Conservation (phyloP, 495 filamentous ascomycete species). For the Cercophora newfieldiana region DNA sequence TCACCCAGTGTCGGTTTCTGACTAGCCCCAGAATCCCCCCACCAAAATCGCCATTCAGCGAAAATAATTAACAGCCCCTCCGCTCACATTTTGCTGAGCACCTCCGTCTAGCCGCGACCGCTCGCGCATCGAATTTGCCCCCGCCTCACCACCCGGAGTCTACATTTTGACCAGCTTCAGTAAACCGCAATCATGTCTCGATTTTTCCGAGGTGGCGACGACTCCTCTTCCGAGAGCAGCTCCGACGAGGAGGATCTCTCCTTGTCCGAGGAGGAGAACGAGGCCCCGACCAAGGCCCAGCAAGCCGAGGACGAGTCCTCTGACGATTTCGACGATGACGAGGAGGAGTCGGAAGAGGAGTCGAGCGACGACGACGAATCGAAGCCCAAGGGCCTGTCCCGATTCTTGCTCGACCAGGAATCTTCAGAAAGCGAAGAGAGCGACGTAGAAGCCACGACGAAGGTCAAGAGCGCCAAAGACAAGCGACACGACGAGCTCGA, state of each 20-base stretch:
- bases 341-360: conserved; percentile 59
- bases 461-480: conserved; percentile 94
- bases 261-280: conserved; percentile 66
- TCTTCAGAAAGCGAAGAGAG: conserved; percentile 78
- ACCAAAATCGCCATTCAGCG: conserved; percentile 39
- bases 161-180: conserved; percentile 12
- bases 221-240: conserved; percentile 79
- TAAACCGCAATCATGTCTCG: conserved; percentile 70
- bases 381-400: conserved; percentile 65
- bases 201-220: conserved; percentile 92
- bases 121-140: conserved; percentile 17
- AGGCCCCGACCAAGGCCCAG: conserved; percentile 48
- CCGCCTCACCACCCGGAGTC: conserved; percentile 11
- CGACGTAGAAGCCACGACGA: conserved; percentile 78
- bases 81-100: conserved; percentile 30
- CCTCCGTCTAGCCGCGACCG: conserved; percentile 18
- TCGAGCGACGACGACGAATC: conserved; percentile 64
- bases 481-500: conserved; percentile 95
- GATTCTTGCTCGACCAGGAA: conserved; percentile 75
- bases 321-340: conserved; percentile 36
- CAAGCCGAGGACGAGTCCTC: conserved; percentile 45
- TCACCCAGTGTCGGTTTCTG: conserved; percentile 18
- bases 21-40: conserved; percentile 38
- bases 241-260: conserved; percentile 90
- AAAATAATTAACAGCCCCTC: conserved; percentile 40